Evolutionary conservation across 139 green algal species (phyloP).

Genomic region (Coelastrella sp.): DNA sequence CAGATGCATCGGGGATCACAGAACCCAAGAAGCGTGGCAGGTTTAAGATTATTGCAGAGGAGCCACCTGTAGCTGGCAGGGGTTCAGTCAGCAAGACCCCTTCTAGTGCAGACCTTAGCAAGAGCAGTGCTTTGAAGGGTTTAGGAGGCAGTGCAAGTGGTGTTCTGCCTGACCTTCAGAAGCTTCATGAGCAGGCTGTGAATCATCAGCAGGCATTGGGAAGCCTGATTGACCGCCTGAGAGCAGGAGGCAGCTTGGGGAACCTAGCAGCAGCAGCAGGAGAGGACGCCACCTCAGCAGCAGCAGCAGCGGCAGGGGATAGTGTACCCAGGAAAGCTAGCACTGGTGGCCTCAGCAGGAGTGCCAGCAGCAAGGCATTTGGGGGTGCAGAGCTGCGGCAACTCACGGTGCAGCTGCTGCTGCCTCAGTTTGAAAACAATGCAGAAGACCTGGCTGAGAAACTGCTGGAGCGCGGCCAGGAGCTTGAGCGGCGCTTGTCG

Average conservation of each 20-base stretch:
- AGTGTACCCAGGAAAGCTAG: background rate
- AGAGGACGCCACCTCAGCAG: background rate
- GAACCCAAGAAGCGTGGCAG: constrained; percentile 76
- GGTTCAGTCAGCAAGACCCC: constrained; percentile 45
- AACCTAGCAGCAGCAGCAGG: background rate
- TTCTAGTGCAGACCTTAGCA: constrained; percentile 49
- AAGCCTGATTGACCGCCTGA: constrained; percentile 30
- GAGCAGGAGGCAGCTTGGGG: background rate
- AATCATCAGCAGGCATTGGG: constrained; percentile 44
- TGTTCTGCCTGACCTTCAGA: constrained; percentile 70
- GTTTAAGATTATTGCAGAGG: constrained; percentile 88
- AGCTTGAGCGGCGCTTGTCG: background rate
- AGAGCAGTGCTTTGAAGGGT: background rate
- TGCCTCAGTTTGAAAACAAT: background rate
- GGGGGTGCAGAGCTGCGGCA: background rate
- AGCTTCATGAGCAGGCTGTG: constrained; percentile 69
- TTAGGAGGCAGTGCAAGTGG: background rate
- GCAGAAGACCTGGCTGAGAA: constrained; percentile 11
- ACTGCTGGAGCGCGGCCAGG: constrained; percentile 34
- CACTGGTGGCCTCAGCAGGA: background rate
- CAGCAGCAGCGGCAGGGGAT: background rate
- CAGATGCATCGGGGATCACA: background rate
- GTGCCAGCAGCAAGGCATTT: background rate
- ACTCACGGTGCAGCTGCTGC: background rate
- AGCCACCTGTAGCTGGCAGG: constrained; percentile 6